Conservation (phyloP, 1,139 yeast species). For the Suhomyces bribrorum region DNA sequence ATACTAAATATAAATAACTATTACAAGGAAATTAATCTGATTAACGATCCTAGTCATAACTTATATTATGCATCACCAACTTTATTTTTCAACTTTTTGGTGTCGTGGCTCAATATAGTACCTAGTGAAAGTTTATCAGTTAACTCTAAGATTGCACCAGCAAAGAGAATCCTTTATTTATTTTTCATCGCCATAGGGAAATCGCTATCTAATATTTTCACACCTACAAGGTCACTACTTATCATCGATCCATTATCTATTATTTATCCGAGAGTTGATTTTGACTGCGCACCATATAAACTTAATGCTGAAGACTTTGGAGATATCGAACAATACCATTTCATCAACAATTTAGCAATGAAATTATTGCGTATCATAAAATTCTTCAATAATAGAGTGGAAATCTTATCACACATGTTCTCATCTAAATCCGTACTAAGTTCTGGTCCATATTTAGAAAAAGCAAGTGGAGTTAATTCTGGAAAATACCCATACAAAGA, state of each 20-base stretch:
- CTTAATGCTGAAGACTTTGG: slow-evolving; percentile 15
- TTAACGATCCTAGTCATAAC: slow-evolving; percentile 17
- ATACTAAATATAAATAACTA: slow-evolving; percentile 26
- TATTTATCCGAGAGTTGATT: slow-evolving; percentile 34
- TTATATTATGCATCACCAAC: slow-evolving; percentile 27
- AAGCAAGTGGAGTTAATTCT: slow-evolving; percentile 10
- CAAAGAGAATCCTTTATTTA: slow-evolving; percentile 36
- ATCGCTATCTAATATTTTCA: slow-evolving; percentile 33
- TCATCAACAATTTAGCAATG: slow-evolving; percentile 16
- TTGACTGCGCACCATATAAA: slow-evolving; percentile 25
- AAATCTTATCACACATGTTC: slow-evolving; percentile 29
- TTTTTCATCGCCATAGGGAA: slow-evolving; percentile 40
- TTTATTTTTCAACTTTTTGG: slow-evolving; percentile 34
- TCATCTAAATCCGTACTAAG: slow-evolving; percentile 25
- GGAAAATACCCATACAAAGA: slow-evolving; percentile 18
- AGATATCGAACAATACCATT: slow-evolving; percentile 10
- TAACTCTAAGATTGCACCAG: slow-evolving; percentile 30
- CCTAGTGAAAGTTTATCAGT: slow-evolving; percentile 38
- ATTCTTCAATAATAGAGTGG: slow-evolving; percentile 31
- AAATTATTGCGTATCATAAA: slow-evolving; percentile 29
- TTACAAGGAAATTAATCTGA: slow-evolving; percentile 20
- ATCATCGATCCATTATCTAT: slow-evolving; percentile 39
- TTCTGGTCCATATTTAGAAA: slow-evolving; percentile 20
- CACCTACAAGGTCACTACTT: slow-evolving; percentile 37
- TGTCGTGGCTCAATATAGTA: slow-evolving; percentile 37